These are phyloP conservation scores for Fusarium brachygibbosum DNA, from an alignment of 2,329 filamentous ascomycete genomes.

Conservation along the genomic window DNA sequence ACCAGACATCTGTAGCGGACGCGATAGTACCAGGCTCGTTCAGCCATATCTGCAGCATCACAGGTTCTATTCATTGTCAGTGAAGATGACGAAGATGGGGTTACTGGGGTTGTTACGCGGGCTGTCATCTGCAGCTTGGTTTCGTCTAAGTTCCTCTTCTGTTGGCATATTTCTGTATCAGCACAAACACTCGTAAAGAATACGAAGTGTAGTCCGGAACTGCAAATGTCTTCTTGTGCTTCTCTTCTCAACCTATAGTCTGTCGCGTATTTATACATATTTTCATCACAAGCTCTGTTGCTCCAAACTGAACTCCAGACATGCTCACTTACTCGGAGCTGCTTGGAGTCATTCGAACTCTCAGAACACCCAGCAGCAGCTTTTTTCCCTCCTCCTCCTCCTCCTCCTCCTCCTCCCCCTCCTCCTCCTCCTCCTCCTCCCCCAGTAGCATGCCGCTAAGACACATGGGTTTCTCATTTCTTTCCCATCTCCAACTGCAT, in stretches of 20 bases:
- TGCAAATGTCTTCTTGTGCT: rapidly evolving
- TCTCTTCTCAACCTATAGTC: rapidly evolving
- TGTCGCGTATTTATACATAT: neutral
- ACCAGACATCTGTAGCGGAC: constrained; percentile 3
- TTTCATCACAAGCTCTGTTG: rapidly evolving
- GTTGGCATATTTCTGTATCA: neutral
- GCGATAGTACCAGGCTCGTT: neutral
- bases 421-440: too few relatives aligned
- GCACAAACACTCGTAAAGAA: rapidly evolving
- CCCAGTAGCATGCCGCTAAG: too few relatives aligned
- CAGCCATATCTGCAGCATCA: constrained; percentile 10
- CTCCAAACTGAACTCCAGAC: neutral
- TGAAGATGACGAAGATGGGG: rapidly evolving
- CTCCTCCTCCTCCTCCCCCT: too few relatives aligned
- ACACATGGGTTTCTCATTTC: neutral
- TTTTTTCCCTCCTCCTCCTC: too few relatives aligned
- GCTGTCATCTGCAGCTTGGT: rapidly evolving
- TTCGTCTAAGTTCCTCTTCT: neutral
- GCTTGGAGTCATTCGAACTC: neutral
- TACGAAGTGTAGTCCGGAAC: rapidly evolving
- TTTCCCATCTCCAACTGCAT: too few relatives aligned
- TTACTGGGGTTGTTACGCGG: neutral
- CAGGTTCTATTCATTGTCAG: neutral
- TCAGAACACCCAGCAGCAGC: too few relatives aligned
- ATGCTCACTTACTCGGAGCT: neutral